These are phyloP conservation scores for Lipomyces sp. DNA, from an alignment of 805 yeast species.

Conservation along the genomic window DNA sequence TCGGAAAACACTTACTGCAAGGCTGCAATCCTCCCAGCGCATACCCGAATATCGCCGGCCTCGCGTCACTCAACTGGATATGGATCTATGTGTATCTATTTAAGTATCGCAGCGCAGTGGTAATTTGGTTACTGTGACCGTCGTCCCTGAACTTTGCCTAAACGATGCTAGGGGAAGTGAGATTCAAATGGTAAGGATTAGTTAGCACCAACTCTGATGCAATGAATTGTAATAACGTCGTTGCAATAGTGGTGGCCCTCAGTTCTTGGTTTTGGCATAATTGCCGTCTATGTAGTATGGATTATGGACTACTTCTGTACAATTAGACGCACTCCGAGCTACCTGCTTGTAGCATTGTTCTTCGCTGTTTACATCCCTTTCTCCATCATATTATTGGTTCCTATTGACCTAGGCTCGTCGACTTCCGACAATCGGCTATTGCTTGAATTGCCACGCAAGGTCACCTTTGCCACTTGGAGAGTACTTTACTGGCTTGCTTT, in stretches of 20 bases:
- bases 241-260: slow-evolving; percentile 22
- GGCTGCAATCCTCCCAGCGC: no score
- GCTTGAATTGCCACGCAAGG: slow-evolving; percentile 55
- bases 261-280: slow-evolving; percentile 40
- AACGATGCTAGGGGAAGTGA: background rate
- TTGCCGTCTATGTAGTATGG: slow-evolving; percentile 45
- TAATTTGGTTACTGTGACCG: background rate
- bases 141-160: background rate
- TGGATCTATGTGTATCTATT: background rate
- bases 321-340: slow-evolving; percentile 48
- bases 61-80: no score
- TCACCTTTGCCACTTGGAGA: slow-evolving; percentile 68
- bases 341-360: slow-evolving; percentile 54
- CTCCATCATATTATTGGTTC: slow-evolving; percentile 72
- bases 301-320: slow-evolving; percentile 49
- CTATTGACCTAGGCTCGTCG: slow-evolving; percentile 71
- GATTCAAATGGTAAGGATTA: background rate
- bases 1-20: no score
- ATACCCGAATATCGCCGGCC: no score
- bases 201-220: background rate
- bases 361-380: slow-evolving; percentile 74
- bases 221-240: background rate
- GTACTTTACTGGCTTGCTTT: slow-evolving; percentile 81
- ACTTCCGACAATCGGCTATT: slow-evolving; percentile 49
- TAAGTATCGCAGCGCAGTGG: background rate